Percentiles rank a stretch among this genome's conserved stretches.
phyloP scores from a whole-genome alignment of 73 alveolate species.

The Paramecium octaurelia region DNA sequence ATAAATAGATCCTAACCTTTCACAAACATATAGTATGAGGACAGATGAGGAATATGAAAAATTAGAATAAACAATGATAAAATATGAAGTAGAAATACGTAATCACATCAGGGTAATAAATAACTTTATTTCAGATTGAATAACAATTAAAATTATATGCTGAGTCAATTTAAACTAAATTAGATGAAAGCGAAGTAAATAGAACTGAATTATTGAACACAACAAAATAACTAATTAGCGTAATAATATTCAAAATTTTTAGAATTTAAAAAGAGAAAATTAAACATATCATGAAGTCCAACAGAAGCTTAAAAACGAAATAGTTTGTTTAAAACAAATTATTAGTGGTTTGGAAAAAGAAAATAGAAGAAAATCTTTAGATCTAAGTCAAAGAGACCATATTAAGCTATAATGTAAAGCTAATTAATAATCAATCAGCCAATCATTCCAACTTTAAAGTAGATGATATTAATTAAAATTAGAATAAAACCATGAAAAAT shows the following conservation, averaged over 20 bases:
- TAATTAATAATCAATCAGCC: neutral
- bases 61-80: neutral
- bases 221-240: neutral
- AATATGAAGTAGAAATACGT: conserved; percentile 30
- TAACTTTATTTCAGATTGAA: neutral
- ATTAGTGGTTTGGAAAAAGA: neutral
- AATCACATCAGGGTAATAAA: conserved; percentile 1
- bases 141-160: conserved; percentile 15
- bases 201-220: neutral
- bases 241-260: neutral
- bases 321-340: neutral
- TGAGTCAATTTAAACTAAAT: neutral
- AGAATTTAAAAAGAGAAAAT: conserved; percentile 32
- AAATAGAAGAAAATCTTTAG: neutral
- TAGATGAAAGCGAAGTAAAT: neutral
- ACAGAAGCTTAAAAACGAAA: neutral
- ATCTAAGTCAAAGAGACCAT: neutral
- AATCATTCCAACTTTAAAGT: neutral
- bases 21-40: neutral
- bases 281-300: neutral
- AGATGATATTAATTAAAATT: neutral
- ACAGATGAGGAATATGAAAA: conserved; percentile 32
- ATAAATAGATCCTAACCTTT: neutral
- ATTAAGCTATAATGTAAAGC: neutral
- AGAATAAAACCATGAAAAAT: neutral